Evolutionary conservation across 176 grass and related monocot species (phyloP), one percentile per base, ranked within the genome.

Genomic region (Tillandsia leiboldiana): DNA sequence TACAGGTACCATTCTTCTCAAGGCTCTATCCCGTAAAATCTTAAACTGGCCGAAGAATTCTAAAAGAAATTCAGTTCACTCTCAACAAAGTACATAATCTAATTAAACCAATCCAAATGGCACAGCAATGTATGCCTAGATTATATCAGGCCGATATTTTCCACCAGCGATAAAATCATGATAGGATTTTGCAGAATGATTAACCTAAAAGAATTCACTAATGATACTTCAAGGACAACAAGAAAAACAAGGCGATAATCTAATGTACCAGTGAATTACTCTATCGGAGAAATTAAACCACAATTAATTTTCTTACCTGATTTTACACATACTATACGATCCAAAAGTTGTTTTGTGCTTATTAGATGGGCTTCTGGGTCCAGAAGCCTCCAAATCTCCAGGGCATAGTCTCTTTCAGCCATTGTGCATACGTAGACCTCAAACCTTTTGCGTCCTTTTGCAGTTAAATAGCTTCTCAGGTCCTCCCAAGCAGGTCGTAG

Each of bases 341-440:
- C 78, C 69, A 79, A 74, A 70, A 93, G 78, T 50, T 99, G 83
- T 48, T 86, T 80, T 12, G 75, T 63, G 76, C 70, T 88, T 64
- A 99, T 94, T 70, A 99, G 88, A 53, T 77, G 81, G 28, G 80
- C 75, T 81, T 88, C 89, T 54, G 90, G 95, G 72, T 99, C 95
- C 67, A 99, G 95, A 88, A 93, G 95, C 50, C 95, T 90, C 95
- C 95, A 99, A 63, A 99, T 99, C 75, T 99, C 95, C 77, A 99
- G 72, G 70, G 95, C 95, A 78, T 99, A 99, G 68, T 99, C 90
- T 82, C 95, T 85, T 75, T 86, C 90, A 66, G 95, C 87, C 95
- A 99, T 99, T 49, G 95, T 99, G 63, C 95, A 99, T 22, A 99
- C 90, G 83, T 82, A 99, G 14, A 99, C 95, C 80, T 99, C 95